Percentiles rank a stretch among this genome's conserved stretches.
These are phyloP conservation scores for Coemansia sp. DNA, from an alignment of 192 early-diverging fungal species.

Conservation along the genomic window DNA sequence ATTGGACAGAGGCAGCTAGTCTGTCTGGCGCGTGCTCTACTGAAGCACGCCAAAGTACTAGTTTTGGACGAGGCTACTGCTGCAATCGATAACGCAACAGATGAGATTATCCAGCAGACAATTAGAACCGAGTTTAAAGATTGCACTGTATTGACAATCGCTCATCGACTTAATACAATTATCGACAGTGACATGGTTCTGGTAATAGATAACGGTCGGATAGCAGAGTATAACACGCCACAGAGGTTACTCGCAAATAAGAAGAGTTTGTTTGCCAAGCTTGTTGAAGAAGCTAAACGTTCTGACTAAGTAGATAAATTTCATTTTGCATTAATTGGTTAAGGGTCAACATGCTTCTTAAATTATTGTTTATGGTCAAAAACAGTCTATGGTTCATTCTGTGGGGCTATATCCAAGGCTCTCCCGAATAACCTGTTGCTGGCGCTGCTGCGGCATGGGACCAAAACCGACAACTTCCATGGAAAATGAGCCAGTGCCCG, in stretches of 20 bases:
- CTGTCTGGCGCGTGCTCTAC: conserved; percentile 65
- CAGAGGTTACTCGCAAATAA: conserved; percentile 9
- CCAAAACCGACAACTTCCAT: conserved; percentile 86
- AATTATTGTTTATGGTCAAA: background rate
- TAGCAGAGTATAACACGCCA: conserved; percentile 73
- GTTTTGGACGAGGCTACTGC: no score
- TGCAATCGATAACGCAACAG: no score
- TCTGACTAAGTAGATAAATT: no score
- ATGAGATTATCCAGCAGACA: no score
- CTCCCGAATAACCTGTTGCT: conserved; percentile 68
- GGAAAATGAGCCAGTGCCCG: conserved; percentile 77
- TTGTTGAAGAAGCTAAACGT: conserved; percentile 8
- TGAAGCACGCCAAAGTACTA: conserved; percentile 80
- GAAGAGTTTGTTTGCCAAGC: conserved; percentile 14
- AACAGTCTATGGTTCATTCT: conserved; percentile 1
- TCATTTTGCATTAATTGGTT: background rate
- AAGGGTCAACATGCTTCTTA: no score
- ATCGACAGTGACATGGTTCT: conserved; percentile 74
- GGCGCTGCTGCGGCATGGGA: conserved; percentile 69
- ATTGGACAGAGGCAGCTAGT: conserved; percentile 82
- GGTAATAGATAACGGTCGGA: conserved; percentile 68
- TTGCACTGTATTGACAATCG: conserved; percentile 81
- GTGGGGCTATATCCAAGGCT: conserved; percentile 56
- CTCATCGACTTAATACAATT: conserved; percentile 78
- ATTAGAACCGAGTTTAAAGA: conserved; percentile 70